A percentile compares a stretch with the other conserved stretches of the same genome.
Evolutionary conservation across 257 asterid genomes (phyloP).

Genomic region (Penstemon davidsonii): DNA sequence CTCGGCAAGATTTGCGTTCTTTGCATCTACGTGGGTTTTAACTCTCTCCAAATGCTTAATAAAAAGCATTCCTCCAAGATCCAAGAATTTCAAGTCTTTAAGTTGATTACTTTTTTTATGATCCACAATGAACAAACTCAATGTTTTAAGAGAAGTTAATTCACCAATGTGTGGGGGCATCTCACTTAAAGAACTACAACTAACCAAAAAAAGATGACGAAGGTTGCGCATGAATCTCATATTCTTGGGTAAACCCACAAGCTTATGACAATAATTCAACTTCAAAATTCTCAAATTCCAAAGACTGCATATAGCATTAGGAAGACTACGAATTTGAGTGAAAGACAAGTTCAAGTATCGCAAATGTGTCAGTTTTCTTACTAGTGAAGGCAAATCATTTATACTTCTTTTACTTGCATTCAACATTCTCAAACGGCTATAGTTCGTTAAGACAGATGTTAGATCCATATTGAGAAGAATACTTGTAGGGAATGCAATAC

Average conservation of each 20-base stretch:
- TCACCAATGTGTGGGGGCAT: conserved; percentile 31
- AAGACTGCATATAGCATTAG: conserved; percentile 10
- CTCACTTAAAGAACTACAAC: conserved; percentile 18
- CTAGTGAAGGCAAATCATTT: conserved; percentile 6
- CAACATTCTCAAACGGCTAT: conserved; percentile 13
- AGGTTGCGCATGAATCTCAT: conserved; percentile 19
- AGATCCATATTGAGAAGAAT: background rate
- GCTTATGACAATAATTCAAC: conserved; percentile 1
- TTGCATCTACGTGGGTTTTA: conserved; percentile 14
- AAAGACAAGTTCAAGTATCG: conserved; percentile 23
- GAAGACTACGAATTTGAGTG: background rate
- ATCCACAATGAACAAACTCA: conserved; percentile 30
- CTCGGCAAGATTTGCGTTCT: conserved; percentile 30
- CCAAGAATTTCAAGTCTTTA: conserved; percentile 28
- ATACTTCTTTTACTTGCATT: conserved; percentile 5
- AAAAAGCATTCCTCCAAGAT: conserved; percentile 18
- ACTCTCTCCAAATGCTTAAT: conserved; percentile 23
- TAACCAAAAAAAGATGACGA: background rate
- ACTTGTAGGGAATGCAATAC: background rate
- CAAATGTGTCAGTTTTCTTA: conserved; percentile 20
- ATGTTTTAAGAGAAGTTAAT: conserved; percentile 27
- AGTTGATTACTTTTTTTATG: conserved; percentile 20
- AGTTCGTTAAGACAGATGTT: background rate
- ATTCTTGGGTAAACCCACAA: conserved; percentile 22
- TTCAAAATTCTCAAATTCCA: conserved; percentile 28